phyloP scores from a whole-genome alignment of 2,329 filamentous ascomycete species.

The Phaeosphaeria sp. region DNA sequence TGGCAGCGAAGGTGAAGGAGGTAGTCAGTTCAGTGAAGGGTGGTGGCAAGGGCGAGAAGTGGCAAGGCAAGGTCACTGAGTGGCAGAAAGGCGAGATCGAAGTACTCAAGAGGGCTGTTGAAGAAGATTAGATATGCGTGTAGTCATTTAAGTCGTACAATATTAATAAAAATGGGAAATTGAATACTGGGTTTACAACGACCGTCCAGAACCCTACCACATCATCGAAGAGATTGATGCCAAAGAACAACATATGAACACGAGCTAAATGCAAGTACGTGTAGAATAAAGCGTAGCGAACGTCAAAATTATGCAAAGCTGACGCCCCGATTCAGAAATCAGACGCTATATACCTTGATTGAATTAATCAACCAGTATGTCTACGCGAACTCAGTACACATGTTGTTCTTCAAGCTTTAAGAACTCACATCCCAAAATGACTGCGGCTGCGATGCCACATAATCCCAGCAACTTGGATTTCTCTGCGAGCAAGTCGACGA shows the following conservation, averaged over 20 bases:
- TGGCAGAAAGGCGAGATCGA: slow-evolving; percentile 44
- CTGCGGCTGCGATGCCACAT: slow-evolving; percentile 47
- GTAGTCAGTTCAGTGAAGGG: slow-evolving; percentile 36
- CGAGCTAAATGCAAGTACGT: background rate
- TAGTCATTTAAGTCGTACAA: no score
- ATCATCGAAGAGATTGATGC: no score
- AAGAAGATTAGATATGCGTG: slow-evolving; percentile 8
- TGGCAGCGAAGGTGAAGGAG: slow-evolving; percentile 33
- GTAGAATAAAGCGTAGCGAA: background rate
- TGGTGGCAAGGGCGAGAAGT: slow-evolving; percentile 42
- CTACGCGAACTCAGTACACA: slow-evolving; percentile 21
- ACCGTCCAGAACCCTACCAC: background rate
- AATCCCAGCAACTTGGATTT: slow-evolving; percentile 46
- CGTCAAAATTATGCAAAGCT: no score
- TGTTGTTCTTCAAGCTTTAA: fast-evolving
- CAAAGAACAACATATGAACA: background rate
- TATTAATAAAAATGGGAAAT: no score
- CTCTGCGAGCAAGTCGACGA: slow-evolving; percentile 34
- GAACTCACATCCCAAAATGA: slow-evolving; percentile 44
- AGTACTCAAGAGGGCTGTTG: slow-evolving; percentile 27
- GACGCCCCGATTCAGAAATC: background rate
- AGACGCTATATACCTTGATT: slow-evolving; percentile 47
- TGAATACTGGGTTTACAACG: background rate
- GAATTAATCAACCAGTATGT: slow-evolving; percentile 50
- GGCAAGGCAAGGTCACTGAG: slow-evolving; percentile 42